phyloP scores from a whole-genome alignment of 495 filamentous ascomycete species.

The Daldinia concentrica region DNA sequence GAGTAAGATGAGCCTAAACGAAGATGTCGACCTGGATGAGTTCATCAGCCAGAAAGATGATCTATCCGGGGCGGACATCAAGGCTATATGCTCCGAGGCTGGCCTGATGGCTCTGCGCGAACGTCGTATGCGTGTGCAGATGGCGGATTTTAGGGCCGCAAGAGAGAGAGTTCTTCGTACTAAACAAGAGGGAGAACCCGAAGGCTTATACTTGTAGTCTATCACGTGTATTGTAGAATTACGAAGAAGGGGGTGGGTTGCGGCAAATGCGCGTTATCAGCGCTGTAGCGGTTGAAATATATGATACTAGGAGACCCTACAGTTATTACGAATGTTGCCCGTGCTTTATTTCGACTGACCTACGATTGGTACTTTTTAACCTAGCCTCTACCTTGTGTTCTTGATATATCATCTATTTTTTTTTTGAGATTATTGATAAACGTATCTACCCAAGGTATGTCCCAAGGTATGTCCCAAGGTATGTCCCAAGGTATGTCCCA shows the following conservation, averaged over 20 bases:
- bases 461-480: no score
- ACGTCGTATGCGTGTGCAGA: conserved; percentile 96
- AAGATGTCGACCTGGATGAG: conserved; percentile 96
- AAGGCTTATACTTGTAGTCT: conserved; percentile 94
- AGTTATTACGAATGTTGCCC: neutral
- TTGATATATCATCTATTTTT: neutral
- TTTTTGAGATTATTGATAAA: neutral
- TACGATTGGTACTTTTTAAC: neutral
- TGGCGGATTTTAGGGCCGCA: conserved; percentile 95
- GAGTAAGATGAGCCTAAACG: conserved; percentile 95
- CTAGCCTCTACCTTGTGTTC: neutral
- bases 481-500: no score
- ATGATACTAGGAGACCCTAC: conserved; percentile 14
- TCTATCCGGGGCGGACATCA: conserved; percentile 96
- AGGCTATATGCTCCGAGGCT: conserved; percentile 97
- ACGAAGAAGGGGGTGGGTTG: neutral
- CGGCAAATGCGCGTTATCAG: neutral
- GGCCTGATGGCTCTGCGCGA: conserved; percentile 95
- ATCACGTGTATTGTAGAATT: conserved; percentile 28
- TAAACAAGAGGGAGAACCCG: conserved; percentile 97
- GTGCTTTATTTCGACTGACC: neutral
- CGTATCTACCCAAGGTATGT: no score
- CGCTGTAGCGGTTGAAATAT: conserved; percentile 22
- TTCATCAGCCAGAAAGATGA: conserved; percentile 99
- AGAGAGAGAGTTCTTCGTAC: conserved; percentile 97